Evolutionary conservation across 768 basidiomycete genomes (phyloP), one percentile per base, ranked within the genome.

Genomic region (Serendipita vermifera): DNA sequence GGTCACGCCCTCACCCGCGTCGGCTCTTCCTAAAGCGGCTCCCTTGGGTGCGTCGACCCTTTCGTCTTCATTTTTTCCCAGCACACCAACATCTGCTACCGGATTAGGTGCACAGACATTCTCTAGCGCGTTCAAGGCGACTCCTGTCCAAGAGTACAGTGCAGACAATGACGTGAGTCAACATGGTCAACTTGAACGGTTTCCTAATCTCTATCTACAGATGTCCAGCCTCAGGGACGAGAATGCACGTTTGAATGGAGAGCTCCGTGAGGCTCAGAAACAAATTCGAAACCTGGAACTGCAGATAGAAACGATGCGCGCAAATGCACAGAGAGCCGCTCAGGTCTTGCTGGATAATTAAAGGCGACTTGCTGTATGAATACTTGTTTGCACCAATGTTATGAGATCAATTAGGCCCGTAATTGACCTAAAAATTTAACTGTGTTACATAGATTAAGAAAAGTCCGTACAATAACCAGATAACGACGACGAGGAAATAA

Each of bases 211-310:
- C n/a, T 51, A 51, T 35, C 24, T 55, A n/a, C 32, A 51, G 46
- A 22, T 51, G 24, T n/a, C 59, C 0, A 66, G 58, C 22, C 65
- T 79, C 13, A 65, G 69, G 58, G 69, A 72, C 24, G 85, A 91
- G 64, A 88, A 87, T 60, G 72, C 73, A 0, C 74, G 72, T 2
- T 73, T 92, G 55, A 75, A 67, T 11, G 66, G 67, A 2, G 85
- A 89, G 62, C 75, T 93, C 40, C 77, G 87, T 27, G 88, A 89
- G 24, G 83, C 87, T 32, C 75, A 84, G 35, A 81, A 82, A 68
- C 80, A 85, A 71, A 90, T 93, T 55, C 74, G 91, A 57, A 83
- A 83, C 62, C 68, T 93, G 51, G 89, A 92, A 70, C 65, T 91
- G 58, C 85, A 88, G 70, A 79, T 90, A 17, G 87, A 91, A 70